phyloP scores from a whole-genome alignment of 139 green algal genomes.

The Tetraselmis chui region DNA sequence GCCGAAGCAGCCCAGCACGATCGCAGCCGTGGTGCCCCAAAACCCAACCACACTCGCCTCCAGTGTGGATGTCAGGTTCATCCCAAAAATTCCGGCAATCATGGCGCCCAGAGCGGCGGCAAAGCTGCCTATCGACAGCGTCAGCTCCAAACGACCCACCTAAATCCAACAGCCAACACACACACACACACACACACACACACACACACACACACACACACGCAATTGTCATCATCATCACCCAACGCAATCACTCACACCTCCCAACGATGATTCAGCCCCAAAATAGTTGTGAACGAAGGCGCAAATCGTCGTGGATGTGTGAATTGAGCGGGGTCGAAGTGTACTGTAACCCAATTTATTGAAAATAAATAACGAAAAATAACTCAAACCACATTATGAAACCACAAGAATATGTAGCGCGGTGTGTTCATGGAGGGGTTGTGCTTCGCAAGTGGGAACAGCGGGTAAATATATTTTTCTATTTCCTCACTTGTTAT shows the following conservation, averaged over 20 bases:
- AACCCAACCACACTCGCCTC: conserved; percentile 77
- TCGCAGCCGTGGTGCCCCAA: conserved; percentile 67
- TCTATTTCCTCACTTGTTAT: no score
- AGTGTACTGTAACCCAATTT: no score
- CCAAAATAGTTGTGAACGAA: no score
- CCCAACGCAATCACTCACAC: background rate
- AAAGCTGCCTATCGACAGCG: conserved; percentile 83
- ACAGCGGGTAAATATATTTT: no score
- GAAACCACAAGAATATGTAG: no score
- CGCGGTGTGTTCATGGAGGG: no score
- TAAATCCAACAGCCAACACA: conserved; percentile 10
- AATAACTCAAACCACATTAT: no score
- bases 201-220: background rate
- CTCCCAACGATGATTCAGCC: no score
- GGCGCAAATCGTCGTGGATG: no score
- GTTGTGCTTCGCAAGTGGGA: no score
- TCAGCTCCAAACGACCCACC: conserved; percentile 86
- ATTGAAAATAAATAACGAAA: no score
- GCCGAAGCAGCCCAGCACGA: conserved; percentile 61
- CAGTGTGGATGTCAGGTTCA: conserved; percentile 74
- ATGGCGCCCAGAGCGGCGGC: conserved; percentile 80
- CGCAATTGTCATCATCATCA: conserved; percentile 1
- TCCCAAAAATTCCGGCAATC: conserved; percentile 85
- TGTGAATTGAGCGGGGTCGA: no score
- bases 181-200: background rate